These are phyloP conservation scores for Aspergillus ustus DNA, from an alignment of 2,329 filamentous ascomycete species.

Conservation along the genomic window DNA sequence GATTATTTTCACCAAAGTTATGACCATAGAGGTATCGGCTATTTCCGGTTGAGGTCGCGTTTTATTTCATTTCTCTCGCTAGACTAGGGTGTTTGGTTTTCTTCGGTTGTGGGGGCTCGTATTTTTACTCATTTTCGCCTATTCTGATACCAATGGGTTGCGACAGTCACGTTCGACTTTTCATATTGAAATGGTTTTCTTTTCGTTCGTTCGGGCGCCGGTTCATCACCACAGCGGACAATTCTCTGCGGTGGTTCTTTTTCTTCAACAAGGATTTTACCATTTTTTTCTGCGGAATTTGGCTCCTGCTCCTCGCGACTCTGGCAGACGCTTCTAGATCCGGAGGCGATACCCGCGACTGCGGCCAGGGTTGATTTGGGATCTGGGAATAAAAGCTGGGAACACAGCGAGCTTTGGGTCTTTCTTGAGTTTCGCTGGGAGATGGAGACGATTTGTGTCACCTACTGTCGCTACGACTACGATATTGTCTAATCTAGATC, in stretches of 20 bases:
- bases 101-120: conserved; percentile 28
- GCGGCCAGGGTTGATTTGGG: conserved; percentile 15
- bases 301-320: neutral
- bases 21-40: conserved; percentile 47
- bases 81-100: conserved; percentile 39
- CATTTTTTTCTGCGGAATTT: conserved; percentile 1
- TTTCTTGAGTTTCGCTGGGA: conserved; percentile 13
- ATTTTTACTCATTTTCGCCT: conserved; percentile 20
- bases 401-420: conserved; percentile 19
- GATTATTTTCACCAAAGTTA: conserved; percentile 32
- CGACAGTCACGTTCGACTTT: conserved; percentile 14
- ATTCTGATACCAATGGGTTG: conserved; percentile 31
- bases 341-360: conserved; percentile 12
- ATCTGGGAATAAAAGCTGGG: conserved; percentile 24
- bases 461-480: conserved; percentile 29
- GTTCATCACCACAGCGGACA: conserved; percentile 4
- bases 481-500: conserved; percentile 30
- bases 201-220: conserved; percentile 7
- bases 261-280: neutral
- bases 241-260: conserved; percentile 2
- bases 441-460: conserved; percentile 26
- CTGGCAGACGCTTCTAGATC: conserved; percentile 13
- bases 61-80: conserved; percentile 42
- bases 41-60: conserved; percentile 34
- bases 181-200: conserved; percentile 21